phyloP scores from a whole-genome alignment of 2,329 filamentous ascomycete genomes.

The Thielaviopsis euricoi region DNA sequence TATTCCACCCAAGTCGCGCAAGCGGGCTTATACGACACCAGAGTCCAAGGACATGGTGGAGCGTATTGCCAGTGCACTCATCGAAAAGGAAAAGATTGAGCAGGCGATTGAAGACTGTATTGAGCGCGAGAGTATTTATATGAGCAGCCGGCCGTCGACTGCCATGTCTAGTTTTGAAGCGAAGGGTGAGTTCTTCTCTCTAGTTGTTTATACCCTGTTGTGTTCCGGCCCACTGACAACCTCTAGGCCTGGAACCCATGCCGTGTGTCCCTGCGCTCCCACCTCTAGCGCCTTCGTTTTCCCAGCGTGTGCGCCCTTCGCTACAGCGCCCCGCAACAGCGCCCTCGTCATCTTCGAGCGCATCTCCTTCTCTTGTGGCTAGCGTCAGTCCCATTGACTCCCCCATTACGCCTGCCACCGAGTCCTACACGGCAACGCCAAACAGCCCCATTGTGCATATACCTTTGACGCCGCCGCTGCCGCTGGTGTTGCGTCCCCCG shows the following conservation, averaged over 20 bases:
- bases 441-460: conserved; percentile 5
- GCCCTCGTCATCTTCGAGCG: background rate
- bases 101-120: conserved; percentile 42
- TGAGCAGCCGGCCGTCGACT: conserved; percentile 35
- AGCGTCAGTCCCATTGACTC: conserved; percentile 7
- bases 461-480: conserved; percentile 37
- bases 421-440: conserved; percentile 11
- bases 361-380: background rate
- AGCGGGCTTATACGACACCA: conserved; percentile 28
- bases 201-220: background rate
- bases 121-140: conserved; percentile 42
- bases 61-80: conserved; percentile 38
- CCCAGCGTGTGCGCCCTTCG: conserved; percentile 34
- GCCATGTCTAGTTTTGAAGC: conserved; percentile 23
- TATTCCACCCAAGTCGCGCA: conserved; percentile 29
- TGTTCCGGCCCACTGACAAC: background rate
- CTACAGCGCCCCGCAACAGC: conserved; percentile 19
- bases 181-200: conserved; percentile 15
- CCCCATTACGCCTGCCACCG: conserved; percentile 2
- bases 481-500: conserved; percentile 41
- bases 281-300: conserved; percentile 39
- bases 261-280: conserved; percentile 41
- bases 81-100: conserved; percentile 41
- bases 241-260: conserved; percentile 31
- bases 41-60: conserved; percentile 35